Evolutionary conservation across 306 rosid genomes (phyloP).

Genomic region (Cucumis melo): DNA sequence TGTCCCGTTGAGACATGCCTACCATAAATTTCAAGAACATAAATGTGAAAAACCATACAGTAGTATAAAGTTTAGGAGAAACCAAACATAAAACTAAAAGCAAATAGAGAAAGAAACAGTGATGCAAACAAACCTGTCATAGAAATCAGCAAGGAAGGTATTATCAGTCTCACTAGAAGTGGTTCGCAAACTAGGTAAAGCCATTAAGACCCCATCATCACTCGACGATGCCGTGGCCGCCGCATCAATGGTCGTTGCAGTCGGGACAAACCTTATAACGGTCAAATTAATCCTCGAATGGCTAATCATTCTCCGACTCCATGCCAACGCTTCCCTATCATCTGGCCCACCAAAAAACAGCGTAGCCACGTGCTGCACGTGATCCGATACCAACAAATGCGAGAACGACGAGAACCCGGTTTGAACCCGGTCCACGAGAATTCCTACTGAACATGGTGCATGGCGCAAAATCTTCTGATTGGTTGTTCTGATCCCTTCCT

Average conservation of each 20-base stretch:
- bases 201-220: slow-evolving; percentile 45
- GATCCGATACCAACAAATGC: slow-evolving; percentile 27
- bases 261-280: slow-evolving; percentile 34
- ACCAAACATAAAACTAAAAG: too few species aligned
- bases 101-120: too few species aligned
- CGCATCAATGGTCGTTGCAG: neutral
- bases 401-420: slow-evolving; percentile 41
- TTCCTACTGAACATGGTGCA: slow-evolving; percentile 69
- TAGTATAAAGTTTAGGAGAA: too few species aligned
- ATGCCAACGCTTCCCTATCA: slow-evolving; percentile 76
- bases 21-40: neutral
- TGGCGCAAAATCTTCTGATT: slow-evolving; percentile 86
- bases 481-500: slow-evolving; percentile 60
- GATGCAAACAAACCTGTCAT: slow-evolving; percentile 24
- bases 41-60: too few species aligned
- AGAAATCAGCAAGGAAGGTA: slow-evolving; percentile 61
- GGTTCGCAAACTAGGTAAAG: slow-evolving; percentile 32
- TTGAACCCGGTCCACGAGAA: slow-evolving; percentile 46
- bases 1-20: slow-evolving; percentile 65
- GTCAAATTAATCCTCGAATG: slow-evolving; percentile 48
- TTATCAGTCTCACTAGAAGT: slow-evolving; percentile 39
- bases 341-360: slow-evolving; percentile 77
- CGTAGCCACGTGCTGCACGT: slow-evolving; percentile 49
- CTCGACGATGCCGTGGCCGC: neutral
- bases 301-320: slow-evolving; percentile 62